Percentiles rank a stretch among this genome's conserved stretches.
Evolutionary conservation across 345 rosid species (phyloP).

Genomic region (Salix udensis): DNA sequence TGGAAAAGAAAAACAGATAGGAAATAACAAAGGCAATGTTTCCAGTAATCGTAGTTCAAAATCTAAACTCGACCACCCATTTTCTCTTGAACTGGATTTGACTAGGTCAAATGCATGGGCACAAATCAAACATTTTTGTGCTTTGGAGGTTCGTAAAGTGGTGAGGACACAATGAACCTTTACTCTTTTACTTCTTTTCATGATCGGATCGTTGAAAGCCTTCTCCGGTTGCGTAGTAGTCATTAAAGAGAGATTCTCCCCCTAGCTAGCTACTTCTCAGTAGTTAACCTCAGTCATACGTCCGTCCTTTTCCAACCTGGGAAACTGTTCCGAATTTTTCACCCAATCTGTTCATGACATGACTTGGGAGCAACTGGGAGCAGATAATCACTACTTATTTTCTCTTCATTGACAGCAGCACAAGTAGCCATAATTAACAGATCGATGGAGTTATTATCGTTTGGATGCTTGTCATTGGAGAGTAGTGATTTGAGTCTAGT

Average conservation of each 20-base stretch:
- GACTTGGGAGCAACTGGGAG: no score
- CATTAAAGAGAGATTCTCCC: constrained; percentile 24
- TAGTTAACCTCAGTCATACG: constrained; percentile 16
- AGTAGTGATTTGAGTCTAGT: not conserved
- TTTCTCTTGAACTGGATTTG: not conserved
- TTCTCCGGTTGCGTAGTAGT: constrained; percentile 11
- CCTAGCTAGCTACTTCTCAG: not conserved
- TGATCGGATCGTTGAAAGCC: constrained; percentile 19
- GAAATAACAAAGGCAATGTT: no score
- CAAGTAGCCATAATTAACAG: not conserved
- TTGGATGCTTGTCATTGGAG: not conserved
- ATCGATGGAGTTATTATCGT: not conserved
- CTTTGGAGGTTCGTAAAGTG: constrained; percentile 6
- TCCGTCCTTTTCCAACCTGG: constrained; percentile 25
- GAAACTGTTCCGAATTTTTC: not conserved
- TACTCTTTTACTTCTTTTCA: constrained; percentile 36
- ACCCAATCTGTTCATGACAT: no score
- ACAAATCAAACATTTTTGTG: not conserved
- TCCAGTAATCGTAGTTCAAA: not conserved
- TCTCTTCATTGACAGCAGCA: not conserved
- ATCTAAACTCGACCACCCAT: not conserved
- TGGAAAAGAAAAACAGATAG: not conserved
- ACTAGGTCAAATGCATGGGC: constrained; percentile 22
- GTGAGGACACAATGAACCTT: constrained; percentile 20
- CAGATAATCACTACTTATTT: not conserved